A percentile compares a stretch with the other conserved stretches of the same genome.
These are phyloP conservation scores for Lantana camara DNA, from an alignment of 257 asterid species.

Conservation along the genomic window DNA sequence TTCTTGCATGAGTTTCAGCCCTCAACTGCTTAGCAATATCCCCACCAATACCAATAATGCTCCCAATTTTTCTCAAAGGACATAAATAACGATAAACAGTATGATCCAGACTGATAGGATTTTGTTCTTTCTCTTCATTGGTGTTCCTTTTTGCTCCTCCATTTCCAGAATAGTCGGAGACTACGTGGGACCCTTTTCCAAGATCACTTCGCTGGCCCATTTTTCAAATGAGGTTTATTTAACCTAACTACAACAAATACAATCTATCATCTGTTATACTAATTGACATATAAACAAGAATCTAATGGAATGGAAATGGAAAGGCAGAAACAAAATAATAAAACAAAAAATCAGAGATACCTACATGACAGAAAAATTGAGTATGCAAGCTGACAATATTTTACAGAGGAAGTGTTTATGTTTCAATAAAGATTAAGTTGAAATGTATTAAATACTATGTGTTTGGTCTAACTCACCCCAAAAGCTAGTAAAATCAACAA, in stretches of 20 bases:
- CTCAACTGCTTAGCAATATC: constrained; percentile 83
- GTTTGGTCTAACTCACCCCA: too few relatives aligned
- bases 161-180: constrained; percentile 50
- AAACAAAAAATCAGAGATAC: neutral
- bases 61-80: constrained; percentile 78
- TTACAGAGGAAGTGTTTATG: neutral
- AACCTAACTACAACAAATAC: constrained; percentile 20
- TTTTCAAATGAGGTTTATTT: constrained; percentile 4
- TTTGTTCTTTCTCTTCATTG: constrained; percentile 65
- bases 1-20: constrained; percentile 78
- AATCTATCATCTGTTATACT: constrained; percentile 15
- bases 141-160: constrained; percentile 59
- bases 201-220: constrained; percentile 76
- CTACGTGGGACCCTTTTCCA: constrained; percentile 50
- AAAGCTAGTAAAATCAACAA: too few relatives aligned
- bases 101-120: constrained; percentile 64
- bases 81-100: constrained; percentile 82
- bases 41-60: constrained; percentile 91
- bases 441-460: too few relatives aligned
- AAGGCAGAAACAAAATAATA: neutral
- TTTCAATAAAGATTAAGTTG: constrained; percentile 2
- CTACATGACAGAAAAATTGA: neutral
- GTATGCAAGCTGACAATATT: constrained; percentile 20
- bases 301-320: constrained; percentile 12
- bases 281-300: constrained; percentile 18